These are phyloP conservation scores for Stromatinia cepivora DNA, from an alignment of 2,329 filamentous ascomycete genomes.

Conservation along the genomic window DNA sequence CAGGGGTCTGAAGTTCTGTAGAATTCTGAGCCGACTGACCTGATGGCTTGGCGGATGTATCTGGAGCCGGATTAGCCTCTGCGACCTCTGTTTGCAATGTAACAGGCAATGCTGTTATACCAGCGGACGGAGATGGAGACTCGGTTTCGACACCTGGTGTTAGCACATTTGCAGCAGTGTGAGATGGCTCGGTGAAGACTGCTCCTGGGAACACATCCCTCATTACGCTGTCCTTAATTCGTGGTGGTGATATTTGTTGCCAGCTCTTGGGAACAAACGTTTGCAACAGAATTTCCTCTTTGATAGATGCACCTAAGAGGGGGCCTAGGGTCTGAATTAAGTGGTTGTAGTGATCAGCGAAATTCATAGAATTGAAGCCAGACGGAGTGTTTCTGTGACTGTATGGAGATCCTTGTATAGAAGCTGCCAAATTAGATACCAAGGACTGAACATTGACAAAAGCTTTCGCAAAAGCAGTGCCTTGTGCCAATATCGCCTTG, in stretches of 20 bases:
- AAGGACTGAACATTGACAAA: slow-evolving; percentile 76
- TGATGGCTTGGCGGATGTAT: background rate
- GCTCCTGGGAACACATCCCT: slow-evolving; percentile 22
- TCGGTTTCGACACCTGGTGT: background rate
- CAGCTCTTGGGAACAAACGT: slow-evolving; percentile 71
- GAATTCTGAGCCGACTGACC: background rate
- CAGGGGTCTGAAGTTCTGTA: slow-evolving; percentile 68
- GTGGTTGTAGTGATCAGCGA: slow-evolving; percentile 79
- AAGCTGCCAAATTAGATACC: slow-evolving; percentile 70
- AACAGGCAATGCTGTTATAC: background rate
- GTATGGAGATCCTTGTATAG: slow-evolving; percentile 62
- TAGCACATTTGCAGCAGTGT: slow-evolving; percentile 12
- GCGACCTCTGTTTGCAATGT: background rate
- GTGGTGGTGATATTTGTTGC: slow-evolving; percentile 39
- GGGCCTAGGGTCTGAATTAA: slow-evolving; percentile 74
- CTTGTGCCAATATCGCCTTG: slow-evolving; percentile 53
- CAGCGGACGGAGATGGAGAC: background rate
- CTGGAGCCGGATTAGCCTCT: background rate
- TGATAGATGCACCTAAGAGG: slow-evolving; percentile 76
- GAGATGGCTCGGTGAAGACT: slow-evolving; percentile 25
- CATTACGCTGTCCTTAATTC: slow-evolving; percentile 33
- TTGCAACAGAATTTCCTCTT: slow-evolving; percentile 77
- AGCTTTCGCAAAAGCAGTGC: slow-evolving; percentile 77
- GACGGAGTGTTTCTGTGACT: slow-evolving; percentile 58
- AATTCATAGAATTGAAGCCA: slow-evolving; percentile 73